phyloP scores from a whole-genome alignment of 129 eudicot genomes.

The Artemisia argyi region DNA sequence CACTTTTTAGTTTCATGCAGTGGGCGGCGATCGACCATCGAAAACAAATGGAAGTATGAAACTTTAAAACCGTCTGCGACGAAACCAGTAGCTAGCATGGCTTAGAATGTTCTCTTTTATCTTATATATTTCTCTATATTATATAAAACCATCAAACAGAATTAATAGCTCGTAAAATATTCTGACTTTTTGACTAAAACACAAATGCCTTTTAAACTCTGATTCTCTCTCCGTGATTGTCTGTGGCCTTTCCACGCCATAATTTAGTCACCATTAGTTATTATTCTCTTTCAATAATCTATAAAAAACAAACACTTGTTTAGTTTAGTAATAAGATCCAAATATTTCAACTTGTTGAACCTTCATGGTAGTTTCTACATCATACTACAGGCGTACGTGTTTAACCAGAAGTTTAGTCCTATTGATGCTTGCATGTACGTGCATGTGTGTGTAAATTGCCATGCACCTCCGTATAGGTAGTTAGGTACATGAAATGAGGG shows the following conservation, averaged over 20 bases:
- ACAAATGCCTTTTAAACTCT: conserved; percentile 14
- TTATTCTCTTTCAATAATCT: not conserved
- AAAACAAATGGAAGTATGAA: too few relatives aligned
- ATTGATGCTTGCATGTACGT: too few relatives aligned
- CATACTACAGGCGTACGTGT: too few relatives aligned
- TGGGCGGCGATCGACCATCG: not conserved
- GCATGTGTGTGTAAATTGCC: too few relatives aligned
- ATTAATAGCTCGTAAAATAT: not conserved
- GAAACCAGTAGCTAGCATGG: conserved; percentile 14
- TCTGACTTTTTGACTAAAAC: conserved; percentile 19
- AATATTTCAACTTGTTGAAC: not conserved
- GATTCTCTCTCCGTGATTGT: conserved; percentile 19
- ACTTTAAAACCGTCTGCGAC: conserved; percentile 14
- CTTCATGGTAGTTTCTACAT: not conserved
- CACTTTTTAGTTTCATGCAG: not conserved
- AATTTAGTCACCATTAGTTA: conserved; percentile 16
- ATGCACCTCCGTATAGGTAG: too few relatives aligned
- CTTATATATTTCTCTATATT: not conserved
- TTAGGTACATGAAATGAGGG: too few relatives aligned
- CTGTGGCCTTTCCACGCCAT: conserved; percentile 26
- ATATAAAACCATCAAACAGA: not conserved
- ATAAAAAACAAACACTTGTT: not conserved
- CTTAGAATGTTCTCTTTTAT: not conserved
- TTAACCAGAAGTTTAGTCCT: too few relatives aligned
- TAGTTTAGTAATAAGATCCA: not conserved